Conservation (phyloP, 2,329 filamentous ascomycete species). For the Aphanoascus verrucosus region DNA sequence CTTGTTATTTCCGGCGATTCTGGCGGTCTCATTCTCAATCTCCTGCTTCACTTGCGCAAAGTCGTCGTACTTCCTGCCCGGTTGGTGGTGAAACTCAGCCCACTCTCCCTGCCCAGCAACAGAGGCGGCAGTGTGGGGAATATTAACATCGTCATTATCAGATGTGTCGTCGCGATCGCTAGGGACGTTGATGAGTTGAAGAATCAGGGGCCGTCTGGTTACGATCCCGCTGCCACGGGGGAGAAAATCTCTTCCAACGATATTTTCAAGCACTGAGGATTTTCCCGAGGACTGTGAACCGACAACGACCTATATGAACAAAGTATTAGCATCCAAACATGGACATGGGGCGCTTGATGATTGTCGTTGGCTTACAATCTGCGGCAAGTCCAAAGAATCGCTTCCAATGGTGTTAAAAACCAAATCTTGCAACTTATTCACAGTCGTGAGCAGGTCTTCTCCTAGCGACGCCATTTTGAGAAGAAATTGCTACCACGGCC, state of each 20-base stretch:
- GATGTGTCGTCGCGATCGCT: conserved; percentile 58
- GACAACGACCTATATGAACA: conserved; percentile 67
- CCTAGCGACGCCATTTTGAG: conserved; percentile 79
- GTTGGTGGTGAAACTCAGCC: conserved; percentile 95
- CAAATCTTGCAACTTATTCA: conserved; percentile 96
- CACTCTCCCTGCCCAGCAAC: conserved; percentile 61
- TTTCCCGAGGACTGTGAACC: conserved; percentile 97
- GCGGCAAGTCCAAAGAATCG: conserved; percentile 91
- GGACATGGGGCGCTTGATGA: conserved; percentile 1
- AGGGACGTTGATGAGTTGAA: conserved; percentile 96
- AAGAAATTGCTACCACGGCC: not conserved
- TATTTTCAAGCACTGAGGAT: conserved; percentile 96
- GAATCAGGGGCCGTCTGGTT: conserved; percentile 82
- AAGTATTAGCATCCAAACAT: conserved; percentile 18
- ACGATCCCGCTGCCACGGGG: conserved; percentile 95
- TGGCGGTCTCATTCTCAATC: conserved; percentile 91
- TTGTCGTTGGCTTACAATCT: conserved; percentile 62
- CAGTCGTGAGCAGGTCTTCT: conserved; percentile 85
- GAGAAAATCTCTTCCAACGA: conserved; percentile 93
- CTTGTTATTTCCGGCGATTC: conserved; percentile 94
- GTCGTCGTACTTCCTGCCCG: conserved; percentile 77
- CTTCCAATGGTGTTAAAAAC: conserved; percentile 99
- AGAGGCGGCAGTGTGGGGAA: conserved; percentile 67
- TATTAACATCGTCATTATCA: conserved; percentile 52
- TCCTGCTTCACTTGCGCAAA: conserved; percentile 90